These are phyloP conservation scores for Dactylellina drechsleri DNA, from an alignment of 2,329 filamentous ascomycete species.

Conservation along the genomic window DNA sequence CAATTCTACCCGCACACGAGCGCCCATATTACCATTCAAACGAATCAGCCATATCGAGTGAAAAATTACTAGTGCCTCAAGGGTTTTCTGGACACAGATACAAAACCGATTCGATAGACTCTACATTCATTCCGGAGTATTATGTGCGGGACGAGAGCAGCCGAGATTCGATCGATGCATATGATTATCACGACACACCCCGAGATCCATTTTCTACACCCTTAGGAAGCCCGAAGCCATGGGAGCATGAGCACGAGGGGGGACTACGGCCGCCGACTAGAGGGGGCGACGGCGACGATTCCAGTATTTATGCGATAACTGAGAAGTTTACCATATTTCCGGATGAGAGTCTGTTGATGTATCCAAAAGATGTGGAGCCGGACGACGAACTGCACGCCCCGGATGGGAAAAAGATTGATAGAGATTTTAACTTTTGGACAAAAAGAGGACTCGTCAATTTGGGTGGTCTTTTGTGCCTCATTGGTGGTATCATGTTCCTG, in stretches of 20 bases:
- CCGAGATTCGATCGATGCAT: constrained; percentile 43
- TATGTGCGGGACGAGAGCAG: constrained; percentile 35
- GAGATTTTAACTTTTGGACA: constrained; percentile 73
- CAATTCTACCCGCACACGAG: constrained; percentile 24
- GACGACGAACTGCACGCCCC: constrained; percentile 79
- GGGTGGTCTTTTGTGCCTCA: constrained; percentile 71
- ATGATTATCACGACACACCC: constrained; percentile 20
- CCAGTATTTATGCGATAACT: constrained; percentile 77
- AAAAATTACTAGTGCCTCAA: constrained; percentile 40
- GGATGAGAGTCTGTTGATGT: constrained; percentile 73
- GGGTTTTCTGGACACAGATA: constrained; percentile 40
- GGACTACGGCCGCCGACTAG: constrained; percentile 69
- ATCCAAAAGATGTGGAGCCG: constrained; percentile 77
- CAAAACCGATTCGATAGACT: constrained; percentile 36
- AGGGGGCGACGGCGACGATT: constrained; percentile 62
- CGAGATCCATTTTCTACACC: constrained; percentile 49
- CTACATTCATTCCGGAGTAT: constrained; percentile 38
- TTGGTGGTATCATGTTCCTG: constrained; percentile 70
- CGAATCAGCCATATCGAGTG: constrained; percentile 18
- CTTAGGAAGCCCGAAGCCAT: constrained; percentile 34
- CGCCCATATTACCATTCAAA: constrained; percentile 29
- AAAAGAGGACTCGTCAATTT: constrained; percentile 73
- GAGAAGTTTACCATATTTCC: constrained; percentile 79
- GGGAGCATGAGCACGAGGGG: constrained; percentile 40
- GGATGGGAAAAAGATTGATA: constrained; percentile 71